These are phyloP conservation scores for Saturnispora hagleri DNA, from an alignment of 805 yeast genomes.

Conservation along the genomic window DNA sequence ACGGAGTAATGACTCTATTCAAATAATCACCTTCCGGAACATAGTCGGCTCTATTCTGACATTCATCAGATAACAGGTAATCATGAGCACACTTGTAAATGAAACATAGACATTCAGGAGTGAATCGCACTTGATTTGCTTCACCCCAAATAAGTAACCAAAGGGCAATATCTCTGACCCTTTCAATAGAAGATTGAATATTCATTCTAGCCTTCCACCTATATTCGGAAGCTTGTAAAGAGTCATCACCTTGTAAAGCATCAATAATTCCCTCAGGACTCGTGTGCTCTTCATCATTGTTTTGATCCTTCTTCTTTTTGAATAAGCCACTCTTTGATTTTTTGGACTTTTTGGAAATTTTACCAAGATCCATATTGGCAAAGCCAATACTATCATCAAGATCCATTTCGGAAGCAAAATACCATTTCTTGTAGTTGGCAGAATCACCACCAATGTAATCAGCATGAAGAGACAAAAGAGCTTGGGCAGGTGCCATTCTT, in stretches of 20 bases:
- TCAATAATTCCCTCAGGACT: constrained; percentile 49
- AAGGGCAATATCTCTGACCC: constrained; percentile 69
- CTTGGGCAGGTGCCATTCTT: constrained; percentile 86
- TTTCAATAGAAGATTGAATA: constrained; percentile 59
- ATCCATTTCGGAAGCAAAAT: constrained; percentile 80
- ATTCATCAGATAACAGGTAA: constrained; percentile 78
- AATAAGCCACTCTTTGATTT: constrained; percentile 50
- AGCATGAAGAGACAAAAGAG: constrained; percentile 71
- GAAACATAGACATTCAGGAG: constrained; percentile 84
- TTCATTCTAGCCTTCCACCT: constrained; percentile 84
- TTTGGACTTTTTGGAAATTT: constrained; percentile 68
- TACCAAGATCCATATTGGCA: constrained; percentile 71
- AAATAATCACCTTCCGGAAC: constrained; percentile 87
- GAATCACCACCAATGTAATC: constrained; percentile 85
- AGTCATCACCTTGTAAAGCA: constrained; percentile 75
- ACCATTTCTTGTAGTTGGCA: constrained; percentile 83
- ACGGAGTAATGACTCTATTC: constrained; percentile 86
- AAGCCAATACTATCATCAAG: constrained; percentile 79
- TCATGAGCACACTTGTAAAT: constrained; percentile 92
- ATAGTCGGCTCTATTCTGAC: constrained; percentile 79
- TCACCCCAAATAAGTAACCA: constrained; percentile 82
- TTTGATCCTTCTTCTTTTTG: constrained; percentile 55
- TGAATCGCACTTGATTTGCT: constrained; percentile 90
- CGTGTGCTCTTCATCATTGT: constrained; percentile 51
- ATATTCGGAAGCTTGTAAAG: constrained; percentile 72